Conservation (phyloP, 345 rosid species). For the Trapa incisa region DNA sequence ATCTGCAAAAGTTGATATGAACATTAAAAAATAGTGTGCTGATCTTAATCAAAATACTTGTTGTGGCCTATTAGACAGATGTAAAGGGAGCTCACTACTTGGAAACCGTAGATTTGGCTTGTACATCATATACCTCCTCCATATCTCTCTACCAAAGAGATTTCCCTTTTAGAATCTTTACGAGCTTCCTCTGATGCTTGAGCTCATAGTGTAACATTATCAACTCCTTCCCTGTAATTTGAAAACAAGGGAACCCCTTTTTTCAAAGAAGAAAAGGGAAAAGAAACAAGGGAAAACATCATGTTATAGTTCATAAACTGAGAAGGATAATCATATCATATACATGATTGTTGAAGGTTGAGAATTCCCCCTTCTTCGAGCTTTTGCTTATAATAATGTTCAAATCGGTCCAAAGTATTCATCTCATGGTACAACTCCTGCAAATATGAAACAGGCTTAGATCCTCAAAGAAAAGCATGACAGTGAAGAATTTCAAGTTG, state of each 20-base stretch:
- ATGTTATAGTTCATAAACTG: not conserved
- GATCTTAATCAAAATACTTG: not conserved
- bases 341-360: constrained; percentile 40
- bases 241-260: no score
- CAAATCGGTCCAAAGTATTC: constrained; percentile 57
- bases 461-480: not conserved
- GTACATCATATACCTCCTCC: constrained; percentile 45
- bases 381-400: constrained; percentile 42
- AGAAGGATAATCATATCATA: constrained; percentile 8
- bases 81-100: not conserved
- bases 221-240: constrained; percentile 28
- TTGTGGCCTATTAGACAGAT: not conserved
- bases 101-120: no score
- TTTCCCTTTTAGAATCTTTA: constrained; percentile 61
- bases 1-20: constrained; percentile 23
- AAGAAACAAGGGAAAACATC: not conserved
- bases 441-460: constrained; percentile 1
- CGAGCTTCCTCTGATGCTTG: constrained; percentile 59
- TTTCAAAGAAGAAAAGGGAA: no score
- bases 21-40: not conserved
- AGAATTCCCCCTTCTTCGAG: constrained; percentile 42
- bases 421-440: constrained; percentile 74
- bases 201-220: constrained; percentile 50
- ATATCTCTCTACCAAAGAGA: constrained; percentile 79
- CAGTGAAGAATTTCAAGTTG: not conserved